These are phyloP conservation scores for Paecilomyces niveus DNA, from an alignment of 2,329 filamentous ascomycete genomes.

Conservation along the genomic window DNA sequence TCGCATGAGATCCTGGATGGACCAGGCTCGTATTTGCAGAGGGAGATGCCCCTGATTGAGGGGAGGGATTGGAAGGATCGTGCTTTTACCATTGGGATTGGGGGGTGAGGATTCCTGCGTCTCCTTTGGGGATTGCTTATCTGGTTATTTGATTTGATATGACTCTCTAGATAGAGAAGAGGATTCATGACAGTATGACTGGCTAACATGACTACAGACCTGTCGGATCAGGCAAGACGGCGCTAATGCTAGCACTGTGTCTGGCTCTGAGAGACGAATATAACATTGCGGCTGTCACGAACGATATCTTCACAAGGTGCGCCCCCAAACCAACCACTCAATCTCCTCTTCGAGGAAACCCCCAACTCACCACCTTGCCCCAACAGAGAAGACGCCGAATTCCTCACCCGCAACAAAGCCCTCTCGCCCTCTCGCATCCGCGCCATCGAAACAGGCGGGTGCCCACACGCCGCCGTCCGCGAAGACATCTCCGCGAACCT, in stretches of 20 bases:
- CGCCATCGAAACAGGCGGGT: conserved; percentile 95
- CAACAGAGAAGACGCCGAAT: conserved; percentile 83
- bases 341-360: background rate
- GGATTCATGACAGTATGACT: background rate
- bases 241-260: conserved; percentile 91
- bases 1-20: conserved; percentile 92
- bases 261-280: conserved; percentile 70
- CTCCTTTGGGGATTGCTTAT: background rate
- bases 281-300: conserved; percentile 91
- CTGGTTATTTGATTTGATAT: background rate
- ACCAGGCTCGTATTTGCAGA: conserved; percentile 78
- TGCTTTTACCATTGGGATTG: conserved; percentile 95
- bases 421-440: conserved; percentile 77
- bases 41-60: conserved; percentile 90
- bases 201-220: conserved; percentile 49
- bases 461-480: conserved; percentile 91
- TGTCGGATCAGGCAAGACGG: conserved; percentile 94
- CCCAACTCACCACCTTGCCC: conserved; percentile 11
- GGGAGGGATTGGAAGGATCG: conserved; percentile 81
- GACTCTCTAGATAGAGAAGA: too few relatives aligned
- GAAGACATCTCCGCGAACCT: conserved; percentile 96
- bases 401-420: conserved; percentile 79
- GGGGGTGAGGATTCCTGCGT: conserved; percentile 58
- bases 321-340: background rate
- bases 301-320: conserved; percentile 89